Percentiles rank a stretch among this genome's conserved stretches.
phyloP scores from a whole-genome alignment of 768 basidiomycete genomes.

The Coprinellus micaceus region DNA sequence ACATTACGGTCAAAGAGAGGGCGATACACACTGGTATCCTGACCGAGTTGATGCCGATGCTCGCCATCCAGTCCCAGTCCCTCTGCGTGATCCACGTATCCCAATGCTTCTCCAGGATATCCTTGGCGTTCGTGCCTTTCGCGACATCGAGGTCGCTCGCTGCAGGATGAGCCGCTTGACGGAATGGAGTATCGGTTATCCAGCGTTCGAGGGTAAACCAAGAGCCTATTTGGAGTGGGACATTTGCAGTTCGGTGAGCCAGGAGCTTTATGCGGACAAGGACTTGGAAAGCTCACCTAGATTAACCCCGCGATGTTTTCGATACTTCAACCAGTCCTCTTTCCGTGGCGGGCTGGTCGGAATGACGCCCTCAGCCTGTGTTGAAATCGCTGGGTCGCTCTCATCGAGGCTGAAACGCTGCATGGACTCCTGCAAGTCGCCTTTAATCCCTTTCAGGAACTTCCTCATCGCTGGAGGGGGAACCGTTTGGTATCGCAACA shows the following conservation, averaged over 20 bases:
- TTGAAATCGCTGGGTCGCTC: no score
- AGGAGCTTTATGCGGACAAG: not conserved
- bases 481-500: no score
- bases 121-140: slow-evolving; percentile 44
- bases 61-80: slow-evolving; percentile 62
- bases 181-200: slow-evolving; percentile 63
- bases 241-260: not conserved
- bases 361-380: no score
- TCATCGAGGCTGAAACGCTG: no score
- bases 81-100: slow-evolving; percentile 62
- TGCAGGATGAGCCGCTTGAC: slow-evolving; percentile 45
- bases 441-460: no score
- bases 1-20: slow-evolving; percentile 20
- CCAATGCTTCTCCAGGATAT: slow-evolving; percentile 65
- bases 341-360: not conserved
- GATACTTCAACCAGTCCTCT: slow-evolving; percentile 43
- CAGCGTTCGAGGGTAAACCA: slow-evolving; percentile 81
- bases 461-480: no score
- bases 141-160: slow-evolving; percentile 74
- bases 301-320: slow-evolving; percentile 80
- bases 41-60: slow-evolving; percentile 57
- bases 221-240: slow-evolving; percentile 42
- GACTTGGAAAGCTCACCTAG: slow-evolving; percentile 49
- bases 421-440: no score
- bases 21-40: slow-evolving; percentile 51